Conservation (phyloP, 768 basidiomycete genomes). For the Lactarius tabidus region DNA sequence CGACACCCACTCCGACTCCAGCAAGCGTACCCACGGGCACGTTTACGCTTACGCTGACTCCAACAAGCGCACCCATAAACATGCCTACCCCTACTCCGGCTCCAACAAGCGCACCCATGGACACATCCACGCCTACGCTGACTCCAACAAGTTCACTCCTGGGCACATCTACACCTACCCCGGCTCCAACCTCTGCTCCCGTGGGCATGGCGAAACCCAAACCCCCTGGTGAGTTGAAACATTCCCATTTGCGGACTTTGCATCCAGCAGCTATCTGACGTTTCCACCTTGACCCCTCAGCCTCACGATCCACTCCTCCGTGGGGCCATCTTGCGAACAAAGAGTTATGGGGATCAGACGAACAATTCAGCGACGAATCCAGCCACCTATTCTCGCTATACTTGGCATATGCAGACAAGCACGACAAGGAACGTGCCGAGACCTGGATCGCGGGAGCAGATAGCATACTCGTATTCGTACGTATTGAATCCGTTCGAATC, state of each 20-base stretch:
- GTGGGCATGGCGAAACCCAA: background rate
- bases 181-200: too few species aligned
- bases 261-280: background rate
- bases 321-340: too few species aligned
- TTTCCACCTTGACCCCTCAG: background rate
- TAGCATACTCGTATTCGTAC: constrained; percentile 18
- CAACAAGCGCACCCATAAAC: too few species aligned
- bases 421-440: background rate
- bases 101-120: too few species aligned
- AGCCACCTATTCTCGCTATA: constrained; percentile 14
- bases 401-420: constrained; percentile 12
- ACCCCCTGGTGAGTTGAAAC: background rate
- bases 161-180: background rate
- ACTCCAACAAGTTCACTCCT: too few species aligned
- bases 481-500: background rate
- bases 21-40: too few species aligned
- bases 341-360: background rate
- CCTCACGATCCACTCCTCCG: background rate
- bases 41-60: too few species aligned
- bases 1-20: too few species aligned
- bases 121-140: too few species aligned
- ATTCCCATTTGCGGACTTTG: background rate
- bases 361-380: constrained; percentile 12
- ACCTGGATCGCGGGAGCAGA: constrained; percentile 16
- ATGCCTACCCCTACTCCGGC: too few species aligned